Conservation (phyloP, 148 eudicot genomes). For the Talinum fruticosum region DNA sequence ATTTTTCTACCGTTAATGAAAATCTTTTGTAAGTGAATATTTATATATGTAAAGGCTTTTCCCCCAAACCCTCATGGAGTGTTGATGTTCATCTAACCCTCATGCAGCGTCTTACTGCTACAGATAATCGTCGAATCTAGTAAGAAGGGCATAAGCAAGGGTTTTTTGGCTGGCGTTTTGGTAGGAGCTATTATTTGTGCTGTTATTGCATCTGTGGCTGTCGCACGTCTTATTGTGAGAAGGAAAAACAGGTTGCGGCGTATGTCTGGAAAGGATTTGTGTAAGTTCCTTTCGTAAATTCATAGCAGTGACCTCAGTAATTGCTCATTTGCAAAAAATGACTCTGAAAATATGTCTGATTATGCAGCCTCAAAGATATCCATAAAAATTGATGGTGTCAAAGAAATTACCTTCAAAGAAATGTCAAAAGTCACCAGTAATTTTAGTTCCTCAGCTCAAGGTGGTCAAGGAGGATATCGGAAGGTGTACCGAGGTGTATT, state of each 20-base stretch:
- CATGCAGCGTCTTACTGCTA: constrained; percentile 29
- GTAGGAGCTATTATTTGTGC: constrained; percentile 38
- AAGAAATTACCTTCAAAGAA: constrained; percentile 64
- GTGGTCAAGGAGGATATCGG: constrained; percentile 95
- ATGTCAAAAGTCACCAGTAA: constrained; percentile 59
- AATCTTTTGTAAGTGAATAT: too few species aligned
- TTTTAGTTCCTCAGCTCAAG: constrained; percentile 52
- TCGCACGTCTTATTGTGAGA: constrained; percentile 42
- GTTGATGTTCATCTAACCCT: too few species aligned
- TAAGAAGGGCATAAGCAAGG: constrained; percentile 42
- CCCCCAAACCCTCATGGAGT: constrained; percentile 3
- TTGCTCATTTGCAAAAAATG: neutral
- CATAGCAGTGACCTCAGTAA: neutral
- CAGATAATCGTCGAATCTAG: constrained; percentile 34
- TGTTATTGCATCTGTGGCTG: constrained; percentile 35
- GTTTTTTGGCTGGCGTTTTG: constrained; percentile 39
- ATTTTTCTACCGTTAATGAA: too few species aligned
- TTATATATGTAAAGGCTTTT: too few species aligned
- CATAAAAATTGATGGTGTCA: constrained; percentile 76
- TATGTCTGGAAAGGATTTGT: constrained; percentile 35
- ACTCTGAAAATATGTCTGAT: constrained; percentile 10
- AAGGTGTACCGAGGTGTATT: constrained; percentile 72
- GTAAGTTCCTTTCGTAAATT: constrained; percentile 40
- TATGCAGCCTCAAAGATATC: constrained; percentile 63
- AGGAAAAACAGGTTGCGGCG: constrained; percentile 30